Conservation (phyloP, 176 grass and related monocot species). For the Chrysopogon serrulatus region DNA sequence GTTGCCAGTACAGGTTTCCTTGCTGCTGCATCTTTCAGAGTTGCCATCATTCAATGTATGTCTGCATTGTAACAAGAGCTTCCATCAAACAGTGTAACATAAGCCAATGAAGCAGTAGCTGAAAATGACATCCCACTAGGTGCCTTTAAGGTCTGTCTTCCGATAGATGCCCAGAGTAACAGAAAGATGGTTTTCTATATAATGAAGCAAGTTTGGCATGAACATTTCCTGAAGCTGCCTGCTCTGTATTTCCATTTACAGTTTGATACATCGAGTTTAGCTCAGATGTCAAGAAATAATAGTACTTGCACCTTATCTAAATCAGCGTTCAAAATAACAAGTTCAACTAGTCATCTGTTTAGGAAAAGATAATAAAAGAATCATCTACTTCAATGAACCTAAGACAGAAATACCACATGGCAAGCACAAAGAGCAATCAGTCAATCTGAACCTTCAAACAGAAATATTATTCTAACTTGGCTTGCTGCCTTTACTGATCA, state of each 20-base stretch:
- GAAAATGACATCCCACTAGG: neutral
- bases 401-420: neutral
- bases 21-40: conserved; percentile 62
- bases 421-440: neutral
- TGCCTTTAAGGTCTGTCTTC: neutral
- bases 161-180: neutral
- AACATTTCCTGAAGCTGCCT: neutral
- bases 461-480: neutral
- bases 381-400: neutral
- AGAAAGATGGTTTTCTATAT: neutral
- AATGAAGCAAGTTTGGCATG: neutral
- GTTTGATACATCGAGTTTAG: neutral
- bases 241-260: neutral
- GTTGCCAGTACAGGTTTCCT: conserved; percentile 70
- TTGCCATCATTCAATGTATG: conserved; percentile 44
- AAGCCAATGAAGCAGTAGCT: neutral
- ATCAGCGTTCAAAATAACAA: neutral
- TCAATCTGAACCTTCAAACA: neutral
- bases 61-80: conserved; percentile 21
- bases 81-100: neutral
- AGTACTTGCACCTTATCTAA: neutral
- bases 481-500: neutral
- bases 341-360: neutral
- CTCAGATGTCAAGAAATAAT: neutral
- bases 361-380: neutral